A percentile compares a stretch with the other conserved stretches of the same genome.
phyloP scores from a whole-genome alignment of 345 rosid species.

The Erucastrum elatum region DNA sequence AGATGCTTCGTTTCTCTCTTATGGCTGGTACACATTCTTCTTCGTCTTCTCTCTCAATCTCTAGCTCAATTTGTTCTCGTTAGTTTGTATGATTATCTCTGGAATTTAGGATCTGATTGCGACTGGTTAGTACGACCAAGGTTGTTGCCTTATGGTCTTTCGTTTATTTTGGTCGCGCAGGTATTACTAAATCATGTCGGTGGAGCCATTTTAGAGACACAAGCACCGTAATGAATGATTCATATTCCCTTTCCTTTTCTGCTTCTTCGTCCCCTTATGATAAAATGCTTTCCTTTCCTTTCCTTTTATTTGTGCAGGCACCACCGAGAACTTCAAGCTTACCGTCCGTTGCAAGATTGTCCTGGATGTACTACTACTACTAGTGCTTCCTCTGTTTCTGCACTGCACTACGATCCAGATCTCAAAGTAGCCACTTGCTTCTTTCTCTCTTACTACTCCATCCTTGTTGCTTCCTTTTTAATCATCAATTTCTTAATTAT shows the following conservation, averaged over 20 bases:
- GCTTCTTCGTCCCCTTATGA: neutral
- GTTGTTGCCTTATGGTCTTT: neutral
- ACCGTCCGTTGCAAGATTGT: slow-evolving; percentile 41
- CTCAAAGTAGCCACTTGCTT: slow-evolving; percentile 38
- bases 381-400: slow-evolving; percentile 39
- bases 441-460: neutral
- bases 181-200: slow-evolving; percentile 44
- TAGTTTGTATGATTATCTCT: too few species aligned
- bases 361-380: slow-evolving; percentile 22
- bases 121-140: neutral
- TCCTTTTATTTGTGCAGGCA: slow-evolving; percentile 32
- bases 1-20: slow-evolving; percentile 21
- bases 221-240: slow-evolving; percentile 46
- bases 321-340: slow-evolving; percentile 42
- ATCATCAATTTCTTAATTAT: neutral
- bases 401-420: slow-evolving; percentile 41
- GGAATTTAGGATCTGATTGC: neutral
- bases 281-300: neutral
- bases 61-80: neutral
- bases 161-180: slow-evolving; percentile 35
- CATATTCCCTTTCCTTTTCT: neutral
- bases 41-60: neutral
- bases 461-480: slow-evolving; percentile 23
- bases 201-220: slow-evolving; percentile 42
- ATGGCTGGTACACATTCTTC: slow-evolving; percentile 14